These are phyloP conservation scores for Eucalyptus marginata DNA, from an alignment of 345 rosid species.

Conservation along the genomic window DNA sequence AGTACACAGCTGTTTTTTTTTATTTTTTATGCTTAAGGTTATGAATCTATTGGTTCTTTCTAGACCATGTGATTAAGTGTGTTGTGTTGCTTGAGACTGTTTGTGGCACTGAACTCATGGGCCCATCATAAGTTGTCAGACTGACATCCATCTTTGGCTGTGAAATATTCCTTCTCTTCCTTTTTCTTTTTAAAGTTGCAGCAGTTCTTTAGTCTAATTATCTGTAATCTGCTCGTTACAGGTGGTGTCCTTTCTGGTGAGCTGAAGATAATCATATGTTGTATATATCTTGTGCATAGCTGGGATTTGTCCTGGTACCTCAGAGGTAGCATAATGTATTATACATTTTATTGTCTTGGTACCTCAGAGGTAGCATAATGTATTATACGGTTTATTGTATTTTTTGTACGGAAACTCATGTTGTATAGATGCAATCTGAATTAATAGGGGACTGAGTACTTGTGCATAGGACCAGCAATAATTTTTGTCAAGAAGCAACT, in stretches of 20 bases:
- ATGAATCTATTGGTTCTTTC: not conserved
- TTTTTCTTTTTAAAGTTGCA: not conserved
- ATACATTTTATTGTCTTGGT: not conserved
- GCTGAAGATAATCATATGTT: not conserved
- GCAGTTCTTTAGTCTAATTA: not conserved
- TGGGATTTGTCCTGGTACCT: not conserved
- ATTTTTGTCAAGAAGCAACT: not conserved
- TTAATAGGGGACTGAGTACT: not conserved
- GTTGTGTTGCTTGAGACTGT: not conserved
- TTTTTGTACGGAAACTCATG: not conserved
- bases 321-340: not conserved
- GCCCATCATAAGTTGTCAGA: not conserved
- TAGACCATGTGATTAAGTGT: not conserved
- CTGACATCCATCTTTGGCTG: not conserved
- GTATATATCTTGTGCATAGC: not conserved
- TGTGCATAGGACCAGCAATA: not conserved
- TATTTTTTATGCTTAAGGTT: not conserved
- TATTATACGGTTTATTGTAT: not conserved
- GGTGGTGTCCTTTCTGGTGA: slow-evolving; percentile 99
- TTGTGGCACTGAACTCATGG: not conserved
- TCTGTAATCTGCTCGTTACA: slow-evolving; percentile 3
- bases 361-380: not conserved
- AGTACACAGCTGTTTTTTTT: not conserved
- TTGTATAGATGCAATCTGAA: not conserved
- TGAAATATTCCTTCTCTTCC: not conserved